A percentile compares a stretch with the other conserved stretches of the same genome.
Conservation (phyloP, 768 basidiomycete genomes). For the Gymnopilus junonius region DNA sequence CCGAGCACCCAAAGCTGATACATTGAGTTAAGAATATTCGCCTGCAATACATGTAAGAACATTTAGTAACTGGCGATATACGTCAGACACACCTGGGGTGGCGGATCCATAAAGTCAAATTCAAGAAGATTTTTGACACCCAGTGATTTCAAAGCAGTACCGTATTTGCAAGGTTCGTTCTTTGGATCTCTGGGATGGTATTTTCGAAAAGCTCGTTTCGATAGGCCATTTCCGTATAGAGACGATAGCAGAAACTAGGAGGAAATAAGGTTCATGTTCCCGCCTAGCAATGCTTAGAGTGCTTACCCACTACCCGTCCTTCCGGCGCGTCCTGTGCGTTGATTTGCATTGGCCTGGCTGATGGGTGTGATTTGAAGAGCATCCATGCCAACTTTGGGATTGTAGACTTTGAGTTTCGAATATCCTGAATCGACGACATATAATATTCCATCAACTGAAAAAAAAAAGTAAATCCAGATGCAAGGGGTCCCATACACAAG, state of each 20-base stretch:
- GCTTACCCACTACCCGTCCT: conserved; percentile 93
- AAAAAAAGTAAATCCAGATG: conserved; percentile 15
- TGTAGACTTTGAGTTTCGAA: conserved; percentile 98
- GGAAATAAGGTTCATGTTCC: not conserved
- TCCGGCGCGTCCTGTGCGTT: conserved; percentile 94
- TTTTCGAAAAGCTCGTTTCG: conserved; percentile 94
- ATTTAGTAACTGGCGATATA: not conserved
- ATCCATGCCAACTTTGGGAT: conserved; percentile 99
- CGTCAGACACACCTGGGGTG: conserved; percentile 74
- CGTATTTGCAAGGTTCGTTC: conserved; percentile 97
- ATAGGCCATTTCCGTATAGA: conserved; percentile 97
- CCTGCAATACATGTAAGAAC: conserved; percentile 45
- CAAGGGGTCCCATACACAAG: conserved; percentile 1
- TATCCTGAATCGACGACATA: conserved; percentile 97
- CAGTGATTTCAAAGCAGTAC: conserved; percentile 92
- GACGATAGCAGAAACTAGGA: conserved; percentile 87
- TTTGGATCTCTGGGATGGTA: conserved; percentile 98
- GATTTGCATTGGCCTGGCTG: conserved; percentile 97
- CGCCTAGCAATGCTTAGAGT: not conserved
- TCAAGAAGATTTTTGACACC: conserved; percentile 97
- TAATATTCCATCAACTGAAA: conserved; percentile 91
- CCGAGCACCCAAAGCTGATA: conserved; percentile 99
- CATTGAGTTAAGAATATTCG: conserved; percentile 98
- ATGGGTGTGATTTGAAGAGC: conserved; percentile 98
- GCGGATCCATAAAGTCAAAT: conserved; percentile 99